These are phyloP conservation scores for Bremia lactucae DNA, from an alignment of 352 stramenopile genomes.

Conservation along the genomic window DNA sequence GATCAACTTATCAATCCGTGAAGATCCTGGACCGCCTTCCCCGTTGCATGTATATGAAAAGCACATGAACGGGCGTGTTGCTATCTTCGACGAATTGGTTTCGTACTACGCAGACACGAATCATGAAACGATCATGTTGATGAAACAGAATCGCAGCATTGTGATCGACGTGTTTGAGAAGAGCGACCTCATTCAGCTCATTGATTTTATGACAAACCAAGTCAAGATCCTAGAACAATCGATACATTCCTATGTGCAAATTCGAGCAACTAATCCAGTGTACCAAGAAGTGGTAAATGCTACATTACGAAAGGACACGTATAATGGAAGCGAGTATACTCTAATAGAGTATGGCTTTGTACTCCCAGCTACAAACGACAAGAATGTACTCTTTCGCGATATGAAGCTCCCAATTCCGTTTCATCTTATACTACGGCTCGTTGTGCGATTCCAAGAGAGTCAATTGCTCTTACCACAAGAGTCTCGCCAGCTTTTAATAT, in stretches of 20 bases:
- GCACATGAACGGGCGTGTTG: constrained; percentile 13
- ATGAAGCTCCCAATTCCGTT: constrained; percentile 42
- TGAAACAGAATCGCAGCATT: constrained; percentile 15
- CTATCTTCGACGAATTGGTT: constrained; percentile 21
- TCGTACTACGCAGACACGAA: constrained; percentile 38
- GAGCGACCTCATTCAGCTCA: constrained; percentile 23
- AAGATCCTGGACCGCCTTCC: constrained; percentile 5
- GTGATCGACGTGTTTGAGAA: constrained; percentile 23
- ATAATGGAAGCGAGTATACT: constrained; percentile 46
- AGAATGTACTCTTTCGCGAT: constrained; percentile 45
- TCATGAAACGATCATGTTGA: constrained; percentile 16
- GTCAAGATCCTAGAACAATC: constrained; percentile 19
- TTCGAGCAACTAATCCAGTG: constrained; percentile 19
- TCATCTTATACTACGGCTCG: constrained; percentile 37
- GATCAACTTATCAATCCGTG: constrained; percentile 23
- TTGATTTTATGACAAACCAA: constrained; percentile 13
- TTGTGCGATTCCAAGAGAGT: constrained; percentile 54
- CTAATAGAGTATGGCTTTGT: constrained; percentile 47
- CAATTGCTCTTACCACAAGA: constrained; percentile 38
- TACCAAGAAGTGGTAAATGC: constrained; percentile 31
- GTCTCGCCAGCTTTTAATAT: constrained; percentile 35
- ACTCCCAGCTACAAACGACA: constrained; percentile 37
- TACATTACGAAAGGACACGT: constrained; percentile 21
- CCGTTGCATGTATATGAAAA: constrained; percentile 27
- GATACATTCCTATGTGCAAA: constrained; percentile 22